phyloP scores from a whole-genome alignment of 2,329 filamentous ascomycete genomes.

The Elsinoe perseae region DNA sequence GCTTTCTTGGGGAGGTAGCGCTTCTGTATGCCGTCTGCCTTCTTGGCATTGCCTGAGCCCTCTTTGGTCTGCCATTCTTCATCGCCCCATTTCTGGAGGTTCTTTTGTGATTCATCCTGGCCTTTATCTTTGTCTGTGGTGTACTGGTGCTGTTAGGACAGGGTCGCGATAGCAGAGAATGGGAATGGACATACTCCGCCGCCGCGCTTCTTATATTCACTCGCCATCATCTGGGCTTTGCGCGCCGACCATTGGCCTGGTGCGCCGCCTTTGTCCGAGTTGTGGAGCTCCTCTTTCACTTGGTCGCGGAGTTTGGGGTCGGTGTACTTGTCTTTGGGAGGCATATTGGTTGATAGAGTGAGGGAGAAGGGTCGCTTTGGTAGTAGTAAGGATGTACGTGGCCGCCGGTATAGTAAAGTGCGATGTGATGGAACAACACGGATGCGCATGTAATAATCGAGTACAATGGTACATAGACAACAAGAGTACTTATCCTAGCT shows the following conservation, averaged over 20 bases:
- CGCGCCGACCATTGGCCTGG: slow-evolving; percentile 45
- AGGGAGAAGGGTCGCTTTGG: background rate
- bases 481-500: background rate
- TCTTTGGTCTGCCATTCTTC: slow-evolving; percentile 46
- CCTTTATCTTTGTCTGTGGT: slow-evolving; percentile 38
- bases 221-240: slow-evolving; percentile 32
- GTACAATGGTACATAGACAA: background rate
- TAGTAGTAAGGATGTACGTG: too few species aligned
- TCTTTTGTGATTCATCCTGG: slow-evolving; percentile 38
- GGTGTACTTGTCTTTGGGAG: slow-evolving; percentile 42
- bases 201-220: slow-evolving; percentile 37
- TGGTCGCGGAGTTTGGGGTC: slow-evolving; percentile 41
- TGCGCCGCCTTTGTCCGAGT: slow-evolving; percentile 40
- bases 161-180: background rate
- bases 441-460: background rate
- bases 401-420: too few species aligned
- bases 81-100: slow-evolving; percentile 40
- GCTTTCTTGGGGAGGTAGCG: slow-evolving; percentile 42
- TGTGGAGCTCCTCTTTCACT: slow-evolving; percentile 41
- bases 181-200: slow-evolving; percentile 26
- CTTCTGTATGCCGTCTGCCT: slow-evolving; percentile 38
- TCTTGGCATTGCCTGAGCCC: slow-evolving; percentile 37
- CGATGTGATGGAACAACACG: background rate
- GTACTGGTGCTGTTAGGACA: slow-evolving; percentile 26
- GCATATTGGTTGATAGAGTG: slow-evolving; percentile 28